These are phyloP conservation scores for Clitocybe nebularis DNA, from an alignment of 1,284 basidiomycete genomes.

Conservation along the genomic window DNA sequence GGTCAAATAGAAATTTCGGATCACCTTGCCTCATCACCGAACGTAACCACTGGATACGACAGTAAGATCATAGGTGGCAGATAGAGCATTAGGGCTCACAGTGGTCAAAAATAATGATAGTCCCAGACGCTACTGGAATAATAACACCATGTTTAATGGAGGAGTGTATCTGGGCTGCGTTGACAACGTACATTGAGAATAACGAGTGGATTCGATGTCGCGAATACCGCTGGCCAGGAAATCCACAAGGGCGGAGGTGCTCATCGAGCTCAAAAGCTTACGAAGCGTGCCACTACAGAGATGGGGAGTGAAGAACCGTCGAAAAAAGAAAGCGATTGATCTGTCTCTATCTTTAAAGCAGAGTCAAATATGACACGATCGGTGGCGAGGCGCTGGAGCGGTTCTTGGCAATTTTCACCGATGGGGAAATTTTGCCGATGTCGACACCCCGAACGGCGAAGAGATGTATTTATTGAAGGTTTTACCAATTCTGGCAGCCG, in stretches of 20 bases:
- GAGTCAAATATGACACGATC: background rate
- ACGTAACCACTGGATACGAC: constrained; percentile 39
- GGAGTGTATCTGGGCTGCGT: background rate
- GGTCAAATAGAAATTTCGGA: background rate
- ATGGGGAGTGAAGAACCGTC: background rate
- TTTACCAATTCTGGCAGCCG: too few species aligned
- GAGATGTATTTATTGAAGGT: too few species aligned
- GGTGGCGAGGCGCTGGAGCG: background rate
- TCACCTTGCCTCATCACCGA: constrained; percentile 50
- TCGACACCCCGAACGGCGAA: too few species aligned
- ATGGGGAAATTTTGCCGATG: too few species aligned
- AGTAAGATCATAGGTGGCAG: background rate
- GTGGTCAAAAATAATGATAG: constrained; percentile 51
- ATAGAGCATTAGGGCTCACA: constrained; percentile 22
- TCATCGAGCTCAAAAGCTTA: background rate
- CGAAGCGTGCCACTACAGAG: background rate
- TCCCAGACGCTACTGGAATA: constrained; percentile 40
- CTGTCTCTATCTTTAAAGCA: constrained; percentile 1
- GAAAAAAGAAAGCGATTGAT: background rate
- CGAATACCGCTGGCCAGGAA: constrained; percentile 12
- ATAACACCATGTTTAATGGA: too few species aligned
- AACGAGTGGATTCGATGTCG: constrained; percentile 37
- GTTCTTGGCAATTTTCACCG: background rate
- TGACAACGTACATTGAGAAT: constrained; percentile 31
- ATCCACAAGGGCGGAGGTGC: background rate